Percentiles rank a stretch among this genome's conserved stretches.
These are phyloP conservation scores for Pleoardoris graminearum DNA, from an alignment of 2,329 filamentous ascomycete species.

Conservation along the genomic window DNA sequence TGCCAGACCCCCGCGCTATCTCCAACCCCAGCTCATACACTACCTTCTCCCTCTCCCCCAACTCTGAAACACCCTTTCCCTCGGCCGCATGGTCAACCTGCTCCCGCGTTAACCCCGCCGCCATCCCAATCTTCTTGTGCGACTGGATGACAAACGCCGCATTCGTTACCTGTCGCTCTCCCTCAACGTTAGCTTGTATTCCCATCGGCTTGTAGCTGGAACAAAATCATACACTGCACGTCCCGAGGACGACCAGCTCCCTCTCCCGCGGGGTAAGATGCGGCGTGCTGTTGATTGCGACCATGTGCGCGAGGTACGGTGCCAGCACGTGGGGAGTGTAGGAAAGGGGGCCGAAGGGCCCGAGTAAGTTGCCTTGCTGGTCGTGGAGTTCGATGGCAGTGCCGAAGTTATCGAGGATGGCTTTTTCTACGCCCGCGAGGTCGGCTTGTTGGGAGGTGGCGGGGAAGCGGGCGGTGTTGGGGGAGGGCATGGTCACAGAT, in stretches of 20 bases:
- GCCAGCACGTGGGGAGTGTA: constrained; percentile 9
- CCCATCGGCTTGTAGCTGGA: too few relatives aligned
- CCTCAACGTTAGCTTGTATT: too few relatives aligned
- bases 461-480: constrained; percentile 5
- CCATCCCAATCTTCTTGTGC: constrained; percentile 11
- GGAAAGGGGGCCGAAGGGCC: constrained; percentile 11
- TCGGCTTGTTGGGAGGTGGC: not conserved
- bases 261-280: constrained; percentile 6
- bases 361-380: constrained; percentile 7
- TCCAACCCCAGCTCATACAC: constrained; percentile 10
- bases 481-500: not conserved
- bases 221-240: too few relatives aligned
- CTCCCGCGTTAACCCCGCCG: constrained; percentile 5
- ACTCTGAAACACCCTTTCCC: not conserved
- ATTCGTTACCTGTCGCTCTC: too few relatives aligned
- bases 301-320: constrained; percentile 7
- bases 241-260: constrained; percentile 8
- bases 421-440: not conserved
- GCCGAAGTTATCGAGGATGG: constrained; percentile 4
- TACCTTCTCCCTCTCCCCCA: constrained; percentile 7
- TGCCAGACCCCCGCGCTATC: constrained; percentile 5
- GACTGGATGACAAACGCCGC: constrained; percentile 7
- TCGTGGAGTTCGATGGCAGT: constrained; percentile 9
- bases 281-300: not conserved
- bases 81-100: constrained; percentile 1